Percentiles rank a stretch among this genome's conserved stretches.
Conservation (phyloP, 108 stramenopile genomes). For the Cyclotella sp. region DNA sequence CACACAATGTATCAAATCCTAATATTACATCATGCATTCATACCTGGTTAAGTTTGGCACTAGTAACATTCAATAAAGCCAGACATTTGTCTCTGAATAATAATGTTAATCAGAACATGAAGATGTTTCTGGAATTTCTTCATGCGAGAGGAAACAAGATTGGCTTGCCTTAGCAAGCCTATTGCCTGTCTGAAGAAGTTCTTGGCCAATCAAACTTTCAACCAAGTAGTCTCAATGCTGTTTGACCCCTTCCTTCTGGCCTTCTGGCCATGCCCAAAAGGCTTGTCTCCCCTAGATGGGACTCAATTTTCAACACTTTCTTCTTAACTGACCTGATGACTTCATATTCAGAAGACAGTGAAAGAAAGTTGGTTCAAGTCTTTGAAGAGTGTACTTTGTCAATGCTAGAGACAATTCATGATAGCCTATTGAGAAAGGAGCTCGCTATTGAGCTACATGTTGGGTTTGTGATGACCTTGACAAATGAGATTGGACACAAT, state of each 20-base stretch:
- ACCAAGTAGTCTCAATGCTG: slow-evolving; percentile 3
- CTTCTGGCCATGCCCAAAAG: background rate
- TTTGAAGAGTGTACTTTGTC: background rate
- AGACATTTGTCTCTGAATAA: background rate
- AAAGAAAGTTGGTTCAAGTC: background rate
- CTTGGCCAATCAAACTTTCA: background rate
- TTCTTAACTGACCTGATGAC: background rate
- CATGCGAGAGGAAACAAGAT: background rate
- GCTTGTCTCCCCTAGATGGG: background rate
- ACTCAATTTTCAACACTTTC: slow-evolving; percentile 7
- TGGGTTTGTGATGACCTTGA: background rate
- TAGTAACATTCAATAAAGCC: background rate
- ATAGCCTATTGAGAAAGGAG: background rate
- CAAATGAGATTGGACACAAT: background rate
- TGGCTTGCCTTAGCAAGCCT: background rate
- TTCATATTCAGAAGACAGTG: background rate
- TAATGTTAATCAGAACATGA: background rate
- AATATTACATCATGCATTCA: background rate
- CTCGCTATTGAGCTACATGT: background rate
- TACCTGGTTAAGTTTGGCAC: background rate
- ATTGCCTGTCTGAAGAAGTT: background rate
- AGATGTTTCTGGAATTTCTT: background rate
- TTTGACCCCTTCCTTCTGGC: background rate
- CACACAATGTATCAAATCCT: background rate
- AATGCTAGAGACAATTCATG: background rate